Evolutionary conservation across 805 yeast genomes (phyloP).

Genomic region (Nakazawaea laoshanensis): DNA sequence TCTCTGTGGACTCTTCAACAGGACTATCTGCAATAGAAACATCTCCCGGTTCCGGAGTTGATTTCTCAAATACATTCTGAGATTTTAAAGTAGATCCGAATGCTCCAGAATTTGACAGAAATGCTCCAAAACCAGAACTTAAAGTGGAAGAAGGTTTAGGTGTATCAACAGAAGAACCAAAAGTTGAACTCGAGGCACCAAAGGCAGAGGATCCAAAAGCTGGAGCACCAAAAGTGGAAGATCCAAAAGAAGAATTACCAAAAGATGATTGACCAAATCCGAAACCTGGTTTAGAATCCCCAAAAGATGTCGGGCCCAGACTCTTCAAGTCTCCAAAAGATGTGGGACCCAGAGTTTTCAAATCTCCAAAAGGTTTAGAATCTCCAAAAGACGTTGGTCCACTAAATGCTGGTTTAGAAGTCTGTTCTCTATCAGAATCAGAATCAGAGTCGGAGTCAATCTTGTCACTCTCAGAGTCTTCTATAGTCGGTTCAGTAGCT

Average conservation of each 20-base stretch:
- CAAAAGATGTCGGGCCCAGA: constrained; percentile 10
- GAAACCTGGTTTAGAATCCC: constrained; percentile 4
- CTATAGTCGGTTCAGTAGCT: no score
- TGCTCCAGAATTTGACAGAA: background rate
- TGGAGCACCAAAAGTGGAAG: constrained; percentile 13
- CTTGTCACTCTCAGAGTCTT: background rate
- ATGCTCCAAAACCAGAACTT: background rate
- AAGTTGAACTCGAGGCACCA: background rate
- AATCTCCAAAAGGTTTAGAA: no score
- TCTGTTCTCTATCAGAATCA: no score
- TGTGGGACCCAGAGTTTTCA: constrained; percentile 11
- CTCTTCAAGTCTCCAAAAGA: constrained; percentile 15
- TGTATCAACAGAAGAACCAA: background rate
- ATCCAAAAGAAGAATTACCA: constrained; percentile 13
- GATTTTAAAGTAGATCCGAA: background rate
- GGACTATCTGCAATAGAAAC: no score
- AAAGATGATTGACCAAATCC: constrained; percentile 18
- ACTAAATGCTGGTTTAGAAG: no score
- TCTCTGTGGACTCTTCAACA: no score
- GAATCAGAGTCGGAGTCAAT: background rate
- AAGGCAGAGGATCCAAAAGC: constrained; percentile 15
- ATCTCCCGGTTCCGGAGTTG: background rate
- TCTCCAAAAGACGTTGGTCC: constrained; percentile 10
- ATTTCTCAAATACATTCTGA: background rate
- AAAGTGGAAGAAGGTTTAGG: background rate